Conservation (phyloP, 176 grass and related monocot genomes). For the Cymbopogon citratus region DNA sequence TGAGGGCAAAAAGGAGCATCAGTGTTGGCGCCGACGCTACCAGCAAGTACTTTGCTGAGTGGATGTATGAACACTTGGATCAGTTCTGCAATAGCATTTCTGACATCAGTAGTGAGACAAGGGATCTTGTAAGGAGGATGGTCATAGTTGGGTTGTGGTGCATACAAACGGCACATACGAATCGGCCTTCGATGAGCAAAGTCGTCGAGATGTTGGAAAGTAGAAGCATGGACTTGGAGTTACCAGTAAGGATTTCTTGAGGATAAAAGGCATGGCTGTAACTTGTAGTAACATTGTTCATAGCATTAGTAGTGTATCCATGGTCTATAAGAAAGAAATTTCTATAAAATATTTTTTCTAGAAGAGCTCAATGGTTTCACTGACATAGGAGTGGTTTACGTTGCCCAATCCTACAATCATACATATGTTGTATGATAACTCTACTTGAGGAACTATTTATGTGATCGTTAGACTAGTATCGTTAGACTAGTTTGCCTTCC, state of each 20-base stretch:
- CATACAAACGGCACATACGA: conserved; percentile 30
- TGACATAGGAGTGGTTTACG: neutral
- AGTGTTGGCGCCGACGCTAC: neutral
- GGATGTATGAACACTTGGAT: conserved; percentile 57
- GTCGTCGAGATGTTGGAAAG: conserved; percentile 48
- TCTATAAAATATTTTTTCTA: neutral
- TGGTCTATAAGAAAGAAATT: neutral
- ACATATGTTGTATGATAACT: neutral
- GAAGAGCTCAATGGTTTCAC: neutral
- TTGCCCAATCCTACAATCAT: no score
- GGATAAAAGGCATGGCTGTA: neutral
- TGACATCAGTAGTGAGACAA: conserved; percentile 27
- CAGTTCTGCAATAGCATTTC: conserved; percentile 19
- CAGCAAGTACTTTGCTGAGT: conserved; percentile 49
- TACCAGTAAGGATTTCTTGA: conserved; percentile 15
- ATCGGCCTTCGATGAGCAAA: conserved; percentile 41
- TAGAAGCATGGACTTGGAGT: conserved; percentile 4
- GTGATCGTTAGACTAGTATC: neutral
- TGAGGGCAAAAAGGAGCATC: conserved; percentile 30
- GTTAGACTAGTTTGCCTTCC: neutral
- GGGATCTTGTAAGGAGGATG: conserved; percentile 38
- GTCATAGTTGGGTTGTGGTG: conserved; percentile 58
- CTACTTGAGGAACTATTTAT: neutral
- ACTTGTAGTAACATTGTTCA: neutral
- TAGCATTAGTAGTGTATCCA: neutral